These are phyloP conservation scores for Hypocreales sp. DNA, from an alignment of 2,329 filamentous ascomycete genomes.

Conservation along the genomic window DNA sequence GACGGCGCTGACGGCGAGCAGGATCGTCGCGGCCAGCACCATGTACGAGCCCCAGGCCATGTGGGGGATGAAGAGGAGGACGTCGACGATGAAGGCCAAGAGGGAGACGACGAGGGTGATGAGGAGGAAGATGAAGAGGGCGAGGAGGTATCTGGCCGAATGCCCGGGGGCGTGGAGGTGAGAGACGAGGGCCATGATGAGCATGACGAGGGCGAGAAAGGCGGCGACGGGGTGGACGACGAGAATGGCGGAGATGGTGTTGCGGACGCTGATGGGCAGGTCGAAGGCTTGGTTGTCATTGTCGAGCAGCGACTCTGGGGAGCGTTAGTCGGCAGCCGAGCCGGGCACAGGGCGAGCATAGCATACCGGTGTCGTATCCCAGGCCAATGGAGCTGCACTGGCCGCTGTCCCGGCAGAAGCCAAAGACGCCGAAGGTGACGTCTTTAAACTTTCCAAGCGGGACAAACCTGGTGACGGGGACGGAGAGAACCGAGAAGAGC, in stretches of 20 bases:
- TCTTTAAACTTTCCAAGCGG: slow-evolving; percentile 65
- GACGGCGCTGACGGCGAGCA: slow-evolving; percentile 68
- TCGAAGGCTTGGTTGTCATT: slow-evolving; percentile 33
- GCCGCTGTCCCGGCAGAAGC: slow-evolving; percentile 52
- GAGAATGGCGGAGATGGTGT: slow-evolving; percentile 69
- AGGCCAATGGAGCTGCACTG: slow-evolving; percentile 60
- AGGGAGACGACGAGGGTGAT: slow-evolving; percentile 72
- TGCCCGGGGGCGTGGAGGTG: slow-evolving; percentile 83
- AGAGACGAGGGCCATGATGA: slow-evolving; percentile 61
- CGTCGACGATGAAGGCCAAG: slow-evolving; percentile 82
- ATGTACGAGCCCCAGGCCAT: slow-evolving; percentile 90
- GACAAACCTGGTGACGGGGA: slow-evolving; percentile 73
- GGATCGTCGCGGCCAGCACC: slow-evolving; percentile 73
- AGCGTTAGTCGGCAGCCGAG: background rate
- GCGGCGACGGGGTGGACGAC: slow-evolving; percentile 88
- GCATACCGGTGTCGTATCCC: slow-evolving; percentile 71
- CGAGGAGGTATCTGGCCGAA: slow-evolving; percentile 75
- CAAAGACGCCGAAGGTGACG: slow-evolving; percentile 83
- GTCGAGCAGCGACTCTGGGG: slow-evolving; percentile 9
- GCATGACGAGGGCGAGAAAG: slow-evolving; percentile 70
- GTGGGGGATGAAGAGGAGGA: slow-evolving; percentile 87
- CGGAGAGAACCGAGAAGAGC: slow-evolving; percentile 77
- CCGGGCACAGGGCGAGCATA: slow-evolving; percentile 7
- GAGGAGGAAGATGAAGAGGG: slow-evolving; percentile 72
- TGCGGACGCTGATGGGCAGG: slow-evolving; percentile 33